phyloP scores from a whole-genome alignment of 192 early-diverging fungal genomes.

The Cladochytrium replicatum region DNA sequence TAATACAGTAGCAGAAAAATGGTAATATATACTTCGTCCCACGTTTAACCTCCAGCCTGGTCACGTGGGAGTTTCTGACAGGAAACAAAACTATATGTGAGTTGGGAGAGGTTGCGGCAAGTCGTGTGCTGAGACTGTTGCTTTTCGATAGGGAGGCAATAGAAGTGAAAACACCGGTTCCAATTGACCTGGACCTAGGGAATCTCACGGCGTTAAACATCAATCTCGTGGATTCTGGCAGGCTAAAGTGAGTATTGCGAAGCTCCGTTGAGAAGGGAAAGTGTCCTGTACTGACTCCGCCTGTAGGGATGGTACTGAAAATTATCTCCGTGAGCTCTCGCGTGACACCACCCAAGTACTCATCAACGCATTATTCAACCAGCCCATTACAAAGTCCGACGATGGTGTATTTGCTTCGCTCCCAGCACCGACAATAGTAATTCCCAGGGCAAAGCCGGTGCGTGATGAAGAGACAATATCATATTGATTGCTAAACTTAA shows the following conservation, averaged over 20 bases:
- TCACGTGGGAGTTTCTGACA: too few species aligned
- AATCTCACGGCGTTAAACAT: constrained; percentile 71
- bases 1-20: too few species aligned
- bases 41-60: too few species aligned
- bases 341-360: constrained; percentile 77
- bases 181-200: constrained; percentile 82
- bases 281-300: constrained; percentile 11
- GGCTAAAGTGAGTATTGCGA: constrained; percentile 35
- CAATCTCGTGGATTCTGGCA: constrained; percentile 61
- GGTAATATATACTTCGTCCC: too few species aligned
- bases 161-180: too few species aligned
- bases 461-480: constrained; percentile 3
- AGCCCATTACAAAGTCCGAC: constrained; percentile 55
- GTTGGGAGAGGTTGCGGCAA: too few species aligned
- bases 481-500: background rate
- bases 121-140: too few species aligned
- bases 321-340: constrained; percentile 35
- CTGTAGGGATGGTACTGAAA: constrained; percentile 5
- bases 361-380: constrained; percentile 79
- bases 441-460: constrained; percentile 86
- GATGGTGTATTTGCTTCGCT: constrained; percentile 72
- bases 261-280: background rate
- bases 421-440: constrained; percentile 48
- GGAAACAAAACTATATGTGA: too few species aligned
- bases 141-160: too few species aligned